Conservation (phyloP, 225 moss, liverwort and hornwort genomes). For the Physcomitrellopsis africana region DNA sequence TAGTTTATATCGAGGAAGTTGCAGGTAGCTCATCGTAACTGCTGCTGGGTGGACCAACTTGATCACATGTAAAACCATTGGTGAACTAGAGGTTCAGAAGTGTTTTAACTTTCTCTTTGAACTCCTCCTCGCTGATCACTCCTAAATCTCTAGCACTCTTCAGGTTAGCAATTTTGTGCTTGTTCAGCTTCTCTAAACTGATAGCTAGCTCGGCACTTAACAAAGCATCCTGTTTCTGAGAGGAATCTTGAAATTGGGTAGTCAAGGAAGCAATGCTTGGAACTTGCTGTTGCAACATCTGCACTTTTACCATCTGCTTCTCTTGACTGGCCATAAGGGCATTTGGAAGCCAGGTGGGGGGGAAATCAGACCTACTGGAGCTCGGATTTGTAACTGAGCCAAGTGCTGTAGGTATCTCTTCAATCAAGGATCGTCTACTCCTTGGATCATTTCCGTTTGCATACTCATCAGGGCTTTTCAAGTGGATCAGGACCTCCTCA, state of each 20-base stretch:
- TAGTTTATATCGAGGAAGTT: too few relatives aligned
- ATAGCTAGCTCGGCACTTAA: constrained; percentile 24
- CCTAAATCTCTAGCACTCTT: constrained; percentile 16
- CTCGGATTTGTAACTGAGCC: neutral
- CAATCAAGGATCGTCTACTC: constrained; percentile 13
- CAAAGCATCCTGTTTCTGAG: constrained; percentile 27
- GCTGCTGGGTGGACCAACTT: too few relatives aligned
- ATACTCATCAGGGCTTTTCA: constrained; percentile 27
- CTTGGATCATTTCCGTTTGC: constrained; percentile 12
- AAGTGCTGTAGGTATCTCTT: too few relatives aligned
- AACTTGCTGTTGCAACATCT: constrained; percentile 27
- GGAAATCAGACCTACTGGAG: constrained; percentile 22
- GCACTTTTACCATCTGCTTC: constrained; percentile 13
- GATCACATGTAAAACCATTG: too few relatives aligned
- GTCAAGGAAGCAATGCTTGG: constrained; percentile 25
- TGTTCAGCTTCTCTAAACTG: constrained; percentile 22
- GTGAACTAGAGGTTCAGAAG: constrained; percentile 8
- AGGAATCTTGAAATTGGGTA: constrained; percentile 12
- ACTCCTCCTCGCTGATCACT: constrained; percentile 23
- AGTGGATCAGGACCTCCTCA: constrained; percentile 31
- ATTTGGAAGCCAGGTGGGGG: constrained; percentile 23
- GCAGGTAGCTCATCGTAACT: too few relatives aligned
- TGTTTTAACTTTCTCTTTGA: constrained; percentile 17
- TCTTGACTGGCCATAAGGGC: constrained; percentile 2
- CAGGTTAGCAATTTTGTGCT: constrained; percentile 29